Evolutionary conservation across 768 basidiomycete species (phyloP).

Genomic region (Collybia sp.): DNA sequence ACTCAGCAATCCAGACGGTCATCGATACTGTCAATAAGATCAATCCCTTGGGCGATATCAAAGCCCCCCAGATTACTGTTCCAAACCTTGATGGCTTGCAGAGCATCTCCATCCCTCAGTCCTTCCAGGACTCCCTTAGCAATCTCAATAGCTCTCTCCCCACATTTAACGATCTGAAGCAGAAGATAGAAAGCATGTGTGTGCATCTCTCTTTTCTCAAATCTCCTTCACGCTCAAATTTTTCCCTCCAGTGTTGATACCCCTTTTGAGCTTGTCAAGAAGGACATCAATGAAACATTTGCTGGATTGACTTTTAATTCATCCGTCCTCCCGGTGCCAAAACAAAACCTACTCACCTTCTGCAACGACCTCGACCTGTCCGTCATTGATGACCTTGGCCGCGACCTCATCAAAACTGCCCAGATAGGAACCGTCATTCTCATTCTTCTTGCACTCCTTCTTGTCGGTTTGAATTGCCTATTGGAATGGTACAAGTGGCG

Average conservation of each 20-base stretch:
- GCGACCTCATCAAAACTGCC: slow-evolving; percentile 72
- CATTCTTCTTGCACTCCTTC: slow-evolving; percentile 62
- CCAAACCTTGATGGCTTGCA: slow-evolving; percentile 71
- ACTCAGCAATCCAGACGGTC: slow-evolving; percentile 59
- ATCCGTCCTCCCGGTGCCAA: slow-evolving; percentile 72
- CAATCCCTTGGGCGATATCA: slow-evolving; percentile 68
- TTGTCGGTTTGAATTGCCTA: slow-evolving; percentile 68
- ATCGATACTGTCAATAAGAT: slow-evolving; percentile 70
- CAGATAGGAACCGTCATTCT: slow-evolving; percentile 78
- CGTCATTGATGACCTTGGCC: slow-evolving; percentile 80
- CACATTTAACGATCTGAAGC: slow-evolving; percentile 68
- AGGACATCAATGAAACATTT: slow-evolving; percentile 88
- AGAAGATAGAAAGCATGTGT: slow-evolving; percentile 62
- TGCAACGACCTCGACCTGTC: slow-evolving; percentile 78
- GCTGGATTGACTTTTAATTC: slow-evolving; percentile 66
- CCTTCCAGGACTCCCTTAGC: slow-evolving; percentile 69
- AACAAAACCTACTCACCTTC: slow-evolving; percentile 62
- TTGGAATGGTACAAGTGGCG: slow-evolving; percentile 92
- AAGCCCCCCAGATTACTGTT: slow-evolving; percentile 65
- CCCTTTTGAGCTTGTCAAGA: slow-evolving; percentile 85
- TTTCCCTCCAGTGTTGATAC: slow-evolving; percentile 55
- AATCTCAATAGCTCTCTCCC: slow-evolving; percentile 80
- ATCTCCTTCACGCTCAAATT: slow-evolving; percentile 3
- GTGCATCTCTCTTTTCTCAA: slow-evolving; percentile 18
- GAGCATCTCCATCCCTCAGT: slow-evolving; percentile 76